phyloP scores from a whole-genome alignment of 768 basidiomycete species.

The Guyanaporus albipodus region DNA sequence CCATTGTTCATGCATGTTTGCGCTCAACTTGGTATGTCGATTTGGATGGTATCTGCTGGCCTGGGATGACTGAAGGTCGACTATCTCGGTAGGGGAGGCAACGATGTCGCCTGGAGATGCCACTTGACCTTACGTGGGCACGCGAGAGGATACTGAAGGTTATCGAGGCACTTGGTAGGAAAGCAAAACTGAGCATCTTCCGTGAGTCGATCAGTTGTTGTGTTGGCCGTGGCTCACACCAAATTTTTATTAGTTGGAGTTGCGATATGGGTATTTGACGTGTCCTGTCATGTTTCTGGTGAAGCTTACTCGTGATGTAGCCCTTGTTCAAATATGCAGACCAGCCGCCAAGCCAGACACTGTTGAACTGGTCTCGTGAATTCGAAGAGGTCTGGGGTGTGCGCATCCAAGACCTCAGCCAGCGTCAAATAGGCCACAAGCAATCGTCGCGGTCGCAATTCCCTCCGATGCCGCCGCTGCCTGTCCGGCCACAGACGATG shows the following conservation, averaged over 20 bases:
- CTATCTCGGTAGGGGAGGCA: constrained; percentile 26
- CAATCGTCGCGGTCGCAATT: constrained; percentile 17
- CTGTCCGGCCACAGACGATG: constrained; percentile 17
- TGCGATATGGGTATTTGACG: constrained; percentile 54
- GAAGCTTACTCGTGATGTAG: constrained; percentile 34
- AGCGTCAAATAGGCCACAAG: constrained; percentile 17
- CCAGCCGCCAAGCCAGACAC: constrained; percentile 45
- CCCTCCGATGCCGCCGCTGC: constrained; percentile 28
- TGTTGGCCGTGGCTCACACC: constrained; percentile 8
- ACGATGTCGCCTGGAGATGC: constrained; percentile 28
- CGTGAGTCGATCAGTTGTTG: constrained; percentile 39
- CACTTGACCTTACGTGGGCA: constrained; percentile 31
- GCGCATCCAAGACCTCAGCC: constrained; percentile 46
- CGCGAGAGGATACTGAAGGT: constrained; percentile 39
- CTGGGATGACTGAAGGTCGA: not conserved
- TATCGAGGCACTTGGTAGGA: constrained; percentile 37
- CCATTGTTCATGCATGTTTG: constrained; percentile 65
- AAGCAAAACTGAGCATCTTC: constrained; percentile 42
- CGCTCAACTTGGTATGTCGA: constrained; percentile 55
- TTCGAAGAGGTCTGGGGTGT: constrained; percentile 69
- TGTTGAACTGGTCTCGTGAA: constrained; percentile 57
- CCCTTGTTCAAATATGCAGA: constrained; percentile 63
- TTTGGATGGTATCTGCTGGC: not conserved
- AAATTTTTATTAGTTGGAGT: constrained; percentile 50
- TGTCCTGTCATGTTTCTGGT: constrained; percentile 22